Evolutionary conservation across 331 rosid genomes (phyloP), one percentile per base, ranked within the genome.

Genomic region (Phaseolus coccineus): DNA sequence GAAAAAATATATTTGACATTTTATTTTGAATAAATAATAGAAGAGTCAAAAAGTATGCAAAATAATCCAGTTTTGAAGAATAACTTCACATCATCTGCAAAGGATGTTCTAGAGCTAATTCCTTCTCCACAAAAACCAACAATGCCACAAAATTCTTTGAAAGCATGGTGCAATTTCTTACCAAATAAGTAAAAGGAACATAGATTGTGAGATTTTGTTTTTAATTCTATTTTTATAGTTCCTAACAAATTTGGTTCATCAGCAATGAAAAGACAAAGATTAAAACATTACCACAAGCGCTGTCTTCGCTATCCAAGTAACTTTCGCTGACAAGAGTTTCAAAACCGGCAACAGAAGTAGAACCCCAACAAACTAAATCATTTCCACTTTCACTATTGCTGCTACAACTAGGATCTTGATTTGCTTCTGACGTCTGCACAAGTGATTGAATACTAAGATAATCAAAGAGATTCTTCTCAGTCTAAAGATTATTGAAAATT

Each of bases 391-490:
- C 88, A 69, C 64, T 48, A 58, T 78, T 84, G 87, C 90, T 77
- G 86, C 86, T 83, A 71, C 84, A 71, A 75, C 83, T 56, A 56
- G 71, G 81, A 58, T 77, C 90, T 76, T 90, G 86, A 47, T n/a
- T 76, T 77, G 76, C 85, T 84, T 87, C 89, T 50, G 78, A 63
- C 76, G 75, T 90, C 98, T 94, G 95, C 81, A 84, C 42, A 67
- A 59, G 84, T 52, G 55, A 53, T 69, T 53, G 73, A 89, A 42
- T 30, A 14, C 33, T 40, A 48, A 70, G 81, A 52, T 79, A 48
- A 71, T 72, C 71, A 71, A 57, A 47, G 22, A 47, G 73, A 40
- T 19, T 71, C 39, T n/a, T 39, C 58, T 77, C 19, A 52, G 65
- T 61, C 61, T 33, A 73, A 59, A 67, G 52, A 68, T 44, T 33